Evolutionary conservation across 768 basidiomycete species (phyloP), one percentile per base, ranked within the genome.

Genomic region (Rickenella mellea): DNA sequence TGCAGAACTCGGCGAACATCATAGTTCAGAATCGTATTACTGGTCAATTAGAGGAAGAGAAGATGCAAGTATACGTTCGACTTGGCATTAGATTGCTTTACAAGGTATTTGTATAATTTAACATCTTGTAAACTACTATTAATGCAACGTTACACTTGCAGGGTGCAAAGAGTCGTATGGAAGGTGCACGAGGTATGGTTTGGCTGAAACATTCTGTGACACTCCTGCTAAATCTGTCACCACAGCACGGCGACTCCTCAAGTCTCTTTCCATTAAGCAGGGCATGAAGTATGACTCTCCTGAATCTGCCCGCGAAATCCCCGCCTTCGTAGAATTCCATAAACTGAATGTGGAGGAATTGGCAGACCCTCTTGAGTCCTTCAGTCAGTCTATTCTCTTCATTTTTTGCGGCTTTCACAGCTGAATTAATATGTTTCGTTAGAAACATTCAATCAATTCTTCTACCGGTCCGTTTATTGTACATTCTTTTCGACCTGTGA

Each of bases 361-460:
- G 22, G 59, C 74, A 11, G 84, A 93, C 25, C 92, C 94, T 1
- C 49, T 94, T 1, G 69, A 77, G 15, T 85, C 83, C 0, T 98
- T 91, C 64, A 81, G 87, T 87, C 49, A 25, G 81, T 73, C 1
- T 44, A 36, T 5, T 1, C 12, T 5, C 28, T 12, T 17, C 26
- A 31, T 29, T 37, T 41, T 24, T 3, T n/a, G 17, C 11, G 27
- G 27, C 12, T 29, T 20, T 10, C 15, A 45, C 17, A 15, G n/a
- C 49, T 22, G 6, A 25, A 29, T 39, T 29, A 44, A 19, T 9
- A 15, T 14, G 6, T 8, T n/a, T 5, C 12, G 15, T 14, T 44
- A 90, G 86, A 84, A 63, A 90, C 80, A 0, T 98, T 98, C 67
- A 97, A 98, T 56, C 52, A 93, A 49, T 93, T 94, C 68, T 93